phyloP scores from a whole-genome alignment of 2,329 filamentous ascomycete genomes.

The Hypoxylon sp. region DNA sequence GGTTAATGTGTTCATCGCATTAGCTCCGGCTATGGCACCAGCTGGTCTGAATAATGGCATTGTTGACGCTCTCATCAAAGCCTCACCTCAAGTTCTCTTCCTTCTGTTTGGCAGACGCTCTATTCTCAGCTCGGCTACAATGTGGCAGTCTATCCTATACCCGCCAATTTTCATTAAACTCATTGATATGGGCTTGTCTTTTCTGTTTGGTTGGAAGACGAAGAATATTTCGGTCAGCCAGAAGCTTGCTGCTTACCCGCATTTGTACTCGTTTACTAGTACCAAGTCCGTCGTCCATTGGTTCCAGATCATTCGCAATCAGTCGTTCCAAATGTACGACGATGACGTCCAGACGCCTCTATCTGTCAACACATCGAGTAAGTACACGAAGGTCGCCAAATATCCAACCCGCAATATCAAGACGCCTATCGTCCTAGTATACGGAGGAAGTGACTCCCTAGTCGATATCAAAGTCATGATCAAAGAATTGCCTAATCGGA shows the following conservation, averaged over 20 bases:
- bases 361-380: constrained; percentile 77
- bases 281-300: constrained; percentile 98
- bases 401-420: constrained; percentile 98
- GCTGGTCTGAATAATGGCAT: constrained; percentile 90
- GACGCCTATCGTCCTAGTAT: constrained; percentile 92
- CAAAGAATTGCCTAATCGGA: constrained; percentile 86
- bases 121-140: constrained; percentile 91
- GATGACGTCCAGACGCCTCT: constrained; percentile 89
- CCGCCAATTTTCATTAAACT: constrained; percentile 91
- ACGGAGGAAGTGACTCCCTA: constrained; percentile 92
- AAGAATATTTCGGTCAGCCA: constrained; percentile 87
- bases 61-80: constrained; percentile 92
- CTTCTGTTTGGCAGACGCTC: constrained; percentile 92
- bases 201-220: constrained; percentile 92
- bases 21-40: constrained; percentile 96
- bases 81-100: constrained; percentile 92
- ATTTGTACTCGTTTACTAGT: constrained; percentile 96
- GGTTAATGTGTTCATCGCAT: constrained; percentile 94
- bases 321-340: constrained; percentile 98
- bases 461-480: constrained; percentile 96
- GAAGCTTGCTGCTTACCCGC: constrained; percentile 94
- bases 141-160: constrained; percentile 97
- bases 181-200: constrained; percentile 85
- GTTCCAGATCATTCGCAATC: constrained; percentile 99
- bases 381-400: constrained; percentile 96